Conservation (phyloP, 148 eudicot genomes). For the Chenopodium suecicum region DNA sequence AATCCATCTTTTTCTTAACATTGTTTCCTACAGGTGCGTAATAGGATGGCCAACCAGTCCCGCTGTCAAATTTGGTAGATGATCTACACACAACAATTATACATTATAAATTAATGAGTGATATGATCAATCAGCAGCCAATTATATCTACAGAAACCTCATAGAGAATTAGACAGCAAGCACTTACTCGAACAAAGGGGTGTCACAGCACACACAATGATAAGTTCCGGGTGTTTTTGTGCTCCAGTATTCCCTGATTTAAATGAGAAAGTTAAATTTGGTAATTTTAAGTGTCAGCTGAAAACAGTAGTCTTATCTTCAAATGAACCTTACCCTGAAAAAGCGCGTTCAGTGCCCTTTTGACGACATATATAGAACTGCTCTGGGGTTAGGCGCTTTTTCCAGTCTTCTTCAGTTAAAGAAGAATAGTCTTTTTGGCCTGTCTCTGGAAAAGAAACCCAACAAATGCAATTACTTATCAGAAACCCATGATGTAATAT, state of each 20-base stretch:
- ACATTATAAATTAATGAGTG: background rate
- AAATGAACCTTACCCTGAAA: slow-evolving; percentile 58
- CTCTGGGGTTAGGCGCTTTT: slow-evolving; percentile 61
- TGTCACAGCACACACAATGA: slow-evolving; percentile 88
- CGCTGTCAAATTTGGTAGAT: slow-evolving; percentile 87
- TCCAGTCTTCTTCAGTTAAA: slow-evolving; percentile 68
- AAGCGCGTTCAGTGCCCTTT: slow-evolving; percentile 95
- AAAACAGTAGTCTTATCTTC: background rate
- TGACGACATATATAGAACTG: slow-evolving; percentile 71
- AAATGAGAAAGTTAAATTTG: background rate
- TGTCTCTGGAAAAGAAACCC: slow-evolving; percentile 33
- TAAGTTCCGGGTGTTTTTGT: slow-evolving; percentile 81
- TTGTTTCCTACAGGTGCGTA: slow-evolving; percentile 69
- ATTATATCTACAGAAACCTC: background rate
- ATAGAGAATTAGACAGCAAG: background rate
- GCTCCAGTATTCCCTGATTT: slow-evolving; percentile 83
- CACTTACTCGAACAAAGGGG: slow-evolving; percentile 82
- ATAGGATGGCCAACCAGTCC: slow-evolving; percentile 97
- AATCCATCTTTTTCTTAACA: slow-evolving; percentile 77
- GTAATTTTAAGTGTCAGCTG: background rate
- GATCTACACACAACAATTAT: slow-evolving; percentile 43
- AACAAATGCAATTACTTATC: background rate
- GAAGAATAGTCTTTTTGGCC: slow-evolving; percentile 41
- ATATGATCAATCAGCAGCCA: background rate
- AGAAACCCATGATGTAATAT: background rate